phyloP scores from a whole-genome alignment of 2,329 filamentous ascomycete genomes.

The Exophiala viscosa region DNA sequence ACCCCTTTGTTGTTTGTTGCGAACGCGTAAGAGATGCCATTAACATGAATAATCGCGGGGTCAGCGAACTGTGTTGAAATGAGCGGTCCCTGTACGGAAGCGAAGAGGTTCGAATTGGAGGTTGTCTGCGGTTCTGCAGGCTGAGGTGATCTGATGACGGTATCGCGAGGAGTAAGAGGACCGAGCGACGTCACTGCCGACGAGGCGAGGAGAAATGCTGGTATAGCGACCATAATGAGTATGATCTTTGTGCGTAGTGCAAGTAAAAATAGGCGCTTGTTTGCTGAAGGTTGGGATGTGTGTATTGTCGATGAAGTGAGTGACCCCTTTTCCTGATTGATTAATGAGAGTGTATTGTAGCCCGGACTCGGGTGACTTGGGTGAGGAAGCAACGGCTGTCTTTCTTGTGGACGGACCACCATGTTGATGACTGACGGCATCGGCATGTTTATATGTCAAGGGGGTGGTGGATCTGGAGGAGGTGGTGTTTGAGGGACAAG shows the following conservation, averaged over 20 bases:
- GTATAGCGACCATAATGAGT: conserved; percentile 25
- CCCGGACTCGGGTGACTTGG: conserved; percentile 13
- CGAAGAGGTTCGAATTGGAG: conserved; percentile 14
- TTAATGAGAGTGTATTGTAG: conserved; percentile 4
- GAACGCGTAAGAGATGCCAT: conserved; percentile 57
- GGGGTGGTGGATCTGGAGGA: conserved; percentile 9
- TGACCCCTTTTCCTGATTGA: conserved; percentile 9
- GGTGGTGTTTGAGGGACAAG: conserved; percentile 10
- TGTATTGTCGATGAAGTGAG: neutral
- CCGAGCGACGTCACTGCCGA: conserved; percentile 15
- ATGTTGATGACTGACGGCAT: conserved; percentile 6
- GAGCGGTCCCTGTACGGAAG: conserved; percentile 28
- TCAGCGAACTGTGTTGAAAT: conserved; percentile 41
- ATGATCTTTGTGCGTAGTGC: conserved; percentile 15
- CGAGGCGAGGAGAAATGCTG: conserved; percentile 21
- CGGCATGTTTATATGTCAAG: conserved; percentile 10
- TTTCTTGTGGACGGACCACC: conserved; percentile 11
- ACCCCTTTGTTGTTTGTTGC: conserved; percentile 50
- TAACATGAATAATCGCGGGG: conserved; percentile 47
- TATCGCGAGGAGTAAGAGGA: conserved; percentile 12
- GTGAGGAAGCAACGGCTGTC: conserved; percentile 17
- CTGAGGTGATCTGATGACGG: conserved; percentile 16
- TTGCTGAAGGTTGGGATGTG: neutral
- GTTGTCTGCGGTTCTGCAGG: conserved; percentile 5
- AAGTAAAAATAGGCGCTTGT: conserved; percentile 6